Base-by-base conservation (phyloP, 805 yeast species). In the Saccharomycopsis synnaedendra region DNA sequence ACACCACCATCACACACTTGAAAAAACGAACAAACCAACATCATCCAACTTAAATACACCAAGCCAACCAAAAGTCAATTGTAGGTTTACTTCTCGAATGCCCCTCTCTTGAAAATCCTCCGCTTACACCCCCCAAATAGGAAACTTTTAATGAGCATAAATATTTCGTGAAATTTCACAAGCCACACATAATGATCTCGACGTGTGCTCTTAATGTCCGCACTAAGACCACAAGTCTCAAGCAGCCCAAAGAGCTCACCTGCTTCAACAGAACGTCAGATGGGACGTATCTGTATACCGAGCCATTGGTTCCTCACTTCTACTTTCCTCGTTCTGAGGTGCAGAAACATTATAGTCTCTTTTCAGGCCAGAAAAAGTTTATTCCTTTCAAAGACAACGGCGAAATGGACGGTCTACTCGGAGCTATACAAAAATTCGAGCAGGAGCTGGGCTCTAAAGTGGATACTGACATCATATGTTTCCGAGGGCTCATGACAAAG, bases 231-330 rank as follows among this genome's bases (percentile, higher is more conserved):
- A 78, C 90, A 0, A 76, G 86, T 1, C 69, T 89, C 46, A 80
- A 82, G 57, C 94, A 87, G 61, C 97, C 98, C 3, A 82, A 81
- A 54, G 96, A 93, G 62, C 55, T 90, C 3, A 69, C 75, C n/a
- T 62, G 75, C 3, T 90, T 69, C 60, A 78, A 90, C 1, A 67
- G 87, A 48, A 76, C 74, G 31, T 63, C 64, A n/a, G 74, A 78
- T 4, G 80, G 78, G 28, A 75, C 71, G 28, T 69, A 74, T 32
- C 58, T 64, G 32, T 59, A 64, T 4, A 63, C 75, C 6, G 76
- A 76, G 46, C 62, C 76, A 0, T 71, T 75, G 3, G 63, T 86
- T 45, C 66, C 72, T n/a, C 87, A 85, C 63, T 89, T 72, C 66
- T 93, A 87, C 61, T 69, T 90, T 32, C 94, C 96, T 10, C 88